Evolutionary conservation across 768 basidiomycete species (phyloP).

Genomic region (Amanita polypyramis): DNA sequence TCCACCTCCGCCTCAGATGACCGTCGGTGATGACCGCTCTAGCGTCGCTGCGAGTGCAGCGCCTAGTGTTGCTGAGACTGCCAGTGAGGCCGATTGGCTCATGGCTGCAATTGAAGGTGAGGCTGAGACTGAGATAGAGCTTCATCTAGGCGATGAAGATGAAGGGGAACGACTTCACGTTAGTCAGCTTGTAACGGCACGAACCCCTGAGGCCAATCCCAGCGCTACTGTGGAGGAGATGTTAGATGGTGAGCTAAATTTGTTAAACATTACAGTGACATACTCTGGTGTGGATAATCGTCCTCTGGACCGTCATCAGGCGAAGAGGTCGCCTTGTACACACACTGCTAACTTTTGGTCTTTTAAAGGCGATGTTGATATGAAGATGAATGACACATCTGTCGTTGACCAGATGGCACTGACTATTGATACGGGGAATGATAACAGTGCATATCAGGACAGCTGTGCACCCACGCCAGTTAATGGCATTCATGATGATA

Average conservation of each 20-base stretch:
- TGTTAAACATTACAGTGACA: conserved; percentile 22
- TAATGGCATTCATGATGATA: not conserved
- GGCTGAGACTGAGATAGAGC: conserved; percentile 30
- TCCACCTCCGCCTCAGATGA: conserved; percentile 52
- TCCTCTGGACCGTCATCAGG: conserved; percentile 21
- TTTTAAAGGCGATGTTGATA: conserved; percentile 38
- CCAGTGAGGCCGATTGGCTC: conserved; percentile 78
- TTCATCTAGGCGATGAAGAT: conserved; percentile 30
- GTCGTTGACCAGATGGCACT: conserved; percentile 20
- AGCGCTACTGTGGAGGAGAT: conserved; percentile 19
- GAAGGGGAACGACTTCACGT: conserved; percentile 35
- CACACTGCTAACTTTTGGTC: conserved; percentile 47
- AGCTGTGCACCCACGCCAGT: not conserved
- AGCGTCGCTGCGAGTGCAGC: conserved; percentile 48
- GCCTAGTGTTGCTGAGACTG: conserved; percentile 62
- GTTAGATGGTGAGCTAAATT: conserved; percentile 43
- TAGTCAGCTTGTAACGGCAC: conserved; percentile 26
- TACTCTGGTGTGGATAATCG: conserved; percentile 37
- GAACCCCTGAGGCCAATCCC: conserved; percentile 26
- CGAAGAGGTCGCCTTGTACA: conserved; percentile 38
- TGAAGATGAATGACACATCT: conserved; percentile 28
- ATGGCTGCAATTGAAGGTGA: conserved; percentile 83
- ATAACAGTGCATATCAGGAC: conserved; percentile 1
- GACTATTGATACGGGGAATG: conserved; percentile 12
- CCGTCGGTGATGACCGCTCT: conserved; percentile 38